phyloP scores from a whole-genome alignment of 1,139 yeast species.

The Lodderomyces jiufengensis region DNA sequence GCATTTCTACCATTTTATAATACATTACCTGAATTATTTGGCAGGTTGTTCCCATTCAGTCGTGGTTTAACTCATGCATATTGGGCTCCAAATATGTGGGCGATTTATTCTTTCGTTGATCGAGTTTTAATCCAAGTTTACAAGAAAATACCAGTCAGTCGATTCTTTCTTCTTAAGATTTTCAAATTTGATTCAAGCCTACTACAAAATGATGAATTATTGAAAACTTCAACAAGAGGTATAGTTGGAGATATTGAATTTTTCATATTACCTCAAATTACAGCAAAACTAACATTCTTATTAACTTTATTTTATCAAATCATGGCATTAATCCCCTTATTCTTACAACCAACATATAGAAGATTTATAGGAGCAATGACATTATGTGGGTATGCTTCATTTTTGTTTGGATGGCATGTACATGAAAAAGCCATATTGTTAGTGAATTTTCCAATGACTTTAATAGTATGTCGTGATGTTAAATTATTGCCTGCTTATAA shows the following conservation, averaged over 20 bases:
- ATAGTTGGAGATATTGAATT: constrained; percentile 88
- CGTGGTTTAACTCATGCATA: constrained; percentile 96
- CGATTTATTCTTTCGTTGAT: constrained; percentile 83
- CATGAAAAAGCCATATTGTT: constrained; percentile 94
- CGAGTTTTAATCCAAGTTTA: constrained; percentile 58
- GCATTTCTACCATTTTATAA: constrained; percentile 82
- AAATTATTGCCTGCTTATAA: constrained; percentile 67
- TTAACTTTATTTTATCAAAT: constrained; percentile 80
- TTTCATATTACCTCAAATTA: constrained; percentile 71
- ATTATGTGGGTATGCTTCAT: constrained; percentile 87
- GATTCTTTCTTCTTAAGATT: constrained; percentile 29
- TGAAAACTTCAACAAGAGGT: constrained; percentile 68
- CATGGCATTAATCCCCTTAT: constrained; percentile 71
- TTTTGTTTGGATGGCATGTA: constrained; percentile 97
- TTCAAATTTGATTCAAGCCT: constrained; percentile 33
- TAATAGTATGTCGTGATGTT: constrained; percentile 69
- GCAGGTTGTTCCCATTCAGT: constrained; percentile 85
- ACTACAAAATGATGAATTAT: constrained; percentile 22
- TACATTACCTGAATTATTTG: constrained; percentile 61
- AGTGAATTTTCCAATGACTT: constrained; percentile 85
- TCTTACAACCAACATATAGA: constrained; percentile 69
- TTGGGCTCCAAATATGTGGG: constrained; percentile 99
- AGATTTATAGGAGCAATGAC: constrained; percentile 83
- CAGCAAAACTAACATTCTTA: constrained; percentile 73
- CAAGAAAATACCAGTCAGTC: constrained; percentile 44